Base-by-base conservation (phyloP, 1,139 yeast species). In the Geotrichum cucujoidarum region DNA sequence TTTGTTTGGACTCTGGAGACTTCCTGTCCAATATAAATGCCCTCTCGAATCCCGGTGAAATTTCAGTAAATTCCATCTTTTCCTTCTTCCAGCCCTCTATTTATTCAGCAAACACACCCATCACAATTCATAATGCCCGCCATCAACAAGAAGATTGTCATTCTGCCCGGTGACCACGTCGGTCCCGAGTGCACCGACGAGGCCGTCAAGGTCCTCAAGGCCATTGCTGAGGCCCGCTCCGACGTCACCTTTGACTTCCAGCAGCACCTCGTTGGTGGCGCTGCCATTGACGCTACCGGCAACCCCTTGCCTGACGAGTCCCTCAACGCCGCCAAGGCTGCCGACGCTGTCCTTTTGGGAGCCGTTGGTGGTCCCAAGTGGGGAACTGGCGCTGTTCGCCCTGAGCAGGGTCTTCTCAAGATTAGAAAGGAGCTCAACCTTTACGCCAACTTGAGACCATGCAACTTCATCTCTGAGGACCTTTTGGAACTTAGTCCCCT, bases 351-450 rank as follows among this genome's bases (percentile, higher is more conserved):
- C 17, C 73, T 92, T 55, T 75, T 92, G 51, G 98, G 98, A 55
- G 97, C 98, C 4, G 98, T 92, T 24, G 98, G 98, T 55, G 98
- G 98, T 25, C 98, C 98, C 53, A 92, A 92, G 70, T 92, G 98
- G 98, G 94, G 95, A 31, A 86, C 97, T 32, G 97, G 71, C 41
- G 62, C 77, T 14, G 97, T 92, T 44, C 82, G 98, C 71, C 98
- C 98, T 44, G 98, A 92, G 69, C 97, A 88, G 70, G 98, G 98
- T 53, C 77, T 92, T 60, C 77, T 92, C 57, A 78, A 89, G 71
- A 90, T 92, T 67, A 80, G 98, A 70, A 92, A 92, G 69, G 98
- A 88, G 67, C 78, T 92, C 66, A 87, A 85, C 67, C 74, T 92
- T 58, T 92, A 92, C 67, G 98, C 98, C 53, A 92, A 92, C 69